Evolutionary conservation across 768 basidiomycete genomes (phyloP), one percentile per base, ranked within the genome.

Genomic region (Pulveroboletus ravenelii): DNA sequence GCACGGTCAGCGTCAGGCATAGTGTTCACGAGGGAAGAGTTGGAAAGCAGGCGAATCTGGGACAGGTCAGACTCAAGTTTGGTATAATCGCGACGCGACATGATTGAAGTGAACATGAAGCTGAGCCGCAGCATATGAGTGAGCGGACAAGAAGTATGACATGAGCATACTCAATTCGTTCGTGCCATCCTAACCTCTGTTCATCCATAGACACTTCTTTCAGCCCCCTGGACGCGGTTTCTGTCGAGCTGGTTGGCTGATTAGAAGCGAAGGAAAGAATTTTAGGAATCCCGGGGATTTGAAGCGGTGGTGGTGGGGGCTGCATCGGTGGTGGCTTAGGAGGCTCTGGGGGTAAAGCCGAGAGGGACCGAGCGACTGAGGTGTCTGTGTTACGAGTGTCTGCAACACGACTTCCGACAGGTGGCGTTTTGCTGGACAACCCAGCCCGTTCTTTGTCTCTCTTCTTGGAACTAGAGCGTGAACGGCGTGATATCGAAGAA

Each of bases 81-180:
- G n/a, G 54, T 15, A 23, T 62, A 62, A 34, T 74, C 69, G 31
- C 60, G 57, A 44, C 72, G 73, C 5, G 64, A 57, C 7, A 54
- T 50, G 41, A 74, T 64, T 0, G 70, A 69, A 7, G 64, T 56
- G 10, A 71, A 65, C 50, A 77, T 59, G 34, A 70, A 48, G 38
- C 76, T 76, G 45, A 27, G n/a, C 31, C 23, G 10, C 38, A 45
- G 14, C 15, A 34, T 8, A 29, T 57, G n/a, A 50, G 37, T 39
- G 29, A 38, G 36, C 36, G 36, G 27, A 38, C 17, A 15, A 39
- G 9, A 30, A 39, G 43, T 2, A 38, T 10, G 13, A 45, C n/a
- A 10, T 40, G 41, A 35, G 56, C 74, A 40, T 54, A 76, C 74
- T 69, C 67, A 32, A 77, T 63, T 25, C 74, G 73, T 34, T 70